phyloP scores from a whole-genome alignment of 129 eudicot genomes.

The Lactuca saligna region DNA sequence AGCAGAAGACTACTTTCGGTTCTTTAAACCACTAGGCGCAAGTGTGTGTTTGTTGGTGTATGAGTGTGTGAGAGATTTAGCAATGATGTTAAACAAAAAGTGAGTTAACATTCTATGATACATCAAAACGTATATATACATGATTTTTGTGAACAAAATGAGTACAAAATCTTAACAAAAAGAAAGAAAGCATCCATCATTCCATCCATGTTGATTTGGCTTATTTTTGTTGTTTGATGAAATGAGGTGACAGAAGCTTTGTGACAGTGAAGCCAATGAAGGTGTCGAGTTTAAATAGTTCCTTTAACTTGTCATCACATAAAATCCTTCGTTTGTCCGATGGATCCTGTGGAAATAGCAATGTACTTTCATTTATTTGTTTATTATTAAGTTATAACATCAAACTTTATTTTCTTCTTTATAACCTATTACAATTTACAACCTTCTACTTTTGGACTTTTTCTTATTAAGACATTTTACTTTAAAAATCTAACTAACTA shows the following conservation, averaged over 20 bases:
- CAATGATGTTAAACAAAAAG: slow-evolving; percentile 28
- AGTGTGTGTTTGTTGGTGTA: slow-evolving; percentile 20
- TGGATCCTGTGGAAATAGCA: slow-evolving; percentile 51
- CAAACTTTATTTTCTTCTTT: too few species aligned
- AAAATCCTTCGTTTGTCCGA: slow-evolving; percentile 47
- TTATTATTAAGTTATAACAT: too few species aligned
- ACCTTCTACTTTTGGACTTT: neutral
- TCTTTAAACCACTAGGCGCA: slow-evolving; percentile 20
- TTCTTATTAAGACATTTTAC: neutral
- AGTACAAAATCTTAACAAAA: slow-evolving; percentile 8
- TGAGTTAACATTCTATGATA: slow-evolving; percentile 31
- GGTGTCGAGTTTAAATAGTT: slow-evolving; percentile 47
- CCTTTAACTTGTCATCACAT: slow-evolving; percentile 58
- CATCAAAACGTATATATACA: slow-evolving; percentile 18
- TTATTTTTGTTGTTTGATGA: slow-evolving; percentile 39
- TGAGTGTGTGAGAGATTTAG: slow-evolving; percentile 20
- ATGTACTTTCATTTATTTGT: neutral
- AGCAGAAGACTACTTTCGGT: slow-evolving; percentile 16
- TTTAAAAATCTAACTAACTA: neutral
- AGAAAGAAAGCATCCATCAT: slow-evolving; percentile 19
- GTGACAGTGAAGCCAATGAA: slow-evolving; percentile 57
- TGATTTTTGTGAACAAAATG: slow-evolving; percentile 8
- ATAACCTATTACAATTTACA: neutral
- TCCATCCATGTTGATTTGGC: too few species aligned
- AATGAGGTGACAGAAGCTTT: slow-evolving; percentile 57